Percentiles rank a stretch among this genome's conserved stretches.
phyloP scores from a whole-genome alignment of 805 yeast genomes.

The Ogataea glucozyma region DNA sequence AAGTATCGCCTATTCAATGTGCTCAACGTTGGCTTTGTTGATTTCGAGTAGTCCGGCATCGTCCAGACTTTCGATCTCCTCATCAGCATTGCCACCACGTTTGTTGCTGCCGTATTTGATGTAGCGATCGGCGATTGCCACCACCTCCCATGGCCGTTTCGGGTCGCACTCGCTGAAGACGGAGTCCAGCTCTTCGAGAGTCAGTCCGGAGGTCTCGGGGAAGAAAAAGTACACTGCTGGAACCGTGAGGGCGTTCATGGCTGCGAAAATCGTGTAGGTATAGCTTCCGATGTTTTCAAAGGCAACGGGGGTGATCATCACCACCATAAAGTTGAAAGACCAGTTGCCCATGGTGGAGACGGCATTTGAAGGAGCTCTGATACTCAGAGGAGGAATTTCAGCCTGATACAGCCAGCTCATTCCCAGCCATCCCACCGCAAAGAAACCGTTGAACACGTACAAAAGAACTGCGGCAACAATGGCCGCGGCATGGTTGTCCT shows the following conservation, averaged over 20 bases:
- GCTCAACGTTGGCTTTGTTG: too few species aligned
- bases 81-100: not conserved
- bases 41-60: too few species aligned
- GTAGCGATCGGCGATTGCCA: slow-evolving; percentile 34
- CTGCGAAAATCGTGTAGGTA: slow-evolving; percentile 49
- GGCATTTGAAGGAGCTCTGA: slow-evolving; percentile 55
- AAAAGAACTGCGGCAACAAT: slow-evolving; percentile 50
- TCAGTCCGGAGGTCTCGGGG: slow-evolving; percentile 50
- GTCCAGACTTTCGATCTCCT: not conserved
- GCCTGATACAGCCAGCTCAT: slow-evolving; percentile 60
- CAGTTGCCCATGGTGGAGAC: slow-evolving; percentile 58
- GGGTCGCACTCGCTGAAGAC: slow-evolving; percentile 34
- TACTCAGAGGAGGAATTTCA: slow-evolving; percentile 51
- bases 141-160: slow-evolving; percentile 45
- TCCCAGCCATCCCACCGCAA: slow-evolving; percentile 50
- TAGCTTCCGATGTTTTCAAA: slow-evolving; percentile 41
- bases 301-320: slow-evolving; percentile 50
- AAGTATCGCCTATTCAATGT: too few species aligned
- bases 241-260: slow-evolving; percentile 41
- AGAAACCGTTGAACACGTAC: slow-evolving; percentile 48
- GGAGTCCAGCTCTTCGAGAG: slow-evolving; percentile 47
- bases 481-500: slow-evolving; percentile 34
- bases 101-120: not conserved
- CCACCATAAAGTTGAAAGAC: slow-evolving; percentile 58
- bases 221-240: slow-evolving; percentile 45